Percentiles rank a stretch among this genome's conserved stretches.
Evolutionary conservation across 805 yeast species (phyloP).

Genomic region (Lipomyces kockii): DNA sequence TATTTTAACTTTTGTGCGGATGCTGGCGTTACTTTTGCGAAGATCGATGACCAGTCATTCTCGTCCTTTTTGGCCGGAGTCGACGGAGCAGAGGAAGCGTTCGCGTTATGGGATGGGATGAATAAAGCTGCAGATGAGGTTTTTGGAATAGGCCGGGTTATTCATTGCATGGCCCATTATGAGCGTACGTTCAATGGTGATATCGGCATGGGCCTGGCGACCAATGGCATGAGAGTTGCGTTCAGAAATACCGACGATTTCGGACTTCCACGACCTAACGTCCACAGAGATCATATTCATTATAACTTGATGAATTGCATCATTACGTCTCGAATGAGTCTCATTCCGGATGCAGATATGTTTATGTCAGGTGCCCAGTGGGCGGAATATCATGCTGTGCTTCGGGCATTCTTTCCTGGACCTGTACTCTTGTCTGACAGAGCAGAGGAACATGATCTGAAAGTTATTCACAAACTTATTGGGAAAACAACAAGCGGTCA

Average conservation of each 20-base stretch:
- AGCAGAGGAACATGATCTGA: conserved; percentile 14
- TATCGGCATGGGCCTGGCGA: conserved; percentile 8
- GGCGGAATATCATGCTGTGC: conserved; percentile 16
- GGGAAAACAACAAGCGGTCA: conserved; percentile 5
- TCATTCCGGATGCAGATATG: conserved; percentile 19
- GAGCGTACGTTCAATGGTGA: conserved; percentile 13
- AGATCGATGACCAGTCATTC: conserved; percentile 11
- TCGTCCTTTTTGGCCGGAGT: conserved; percentile 9
- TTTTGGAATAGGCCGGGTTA: conserved; percentile 3
- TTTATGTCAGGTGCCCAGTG: conserved; percentile 17
- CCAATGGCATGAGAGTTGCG: conserved; percentile 6
- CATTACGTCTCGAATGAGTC: conserved; percentile 7
- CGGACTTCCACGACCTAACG: conserved; percentile 13
- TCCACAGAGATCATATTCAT: conserved; percentile 15
- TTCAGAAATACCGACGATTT: conserved; percentile 17
- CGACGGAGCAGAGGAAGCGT: conserved; percentile 11
- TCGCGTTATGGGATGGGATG: conserved; percentile 12
- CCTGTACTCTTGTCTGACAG: conserved; percentile 13
- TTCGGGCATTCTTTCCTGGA: conserved; percentile 14
- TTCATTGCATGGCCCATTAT: conserved; percentile 15
- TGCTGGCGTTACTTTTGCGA: conserved; percentile 7
- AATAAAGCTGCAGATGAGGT: conserved; percentile 12
- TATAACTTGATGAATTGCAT: conserved; percentile 10
- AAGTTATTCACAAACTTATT: conserved; percentile 11
- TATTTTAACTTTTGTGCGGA: conserved; percentile 5